Evolutionary conservation across 208 protist species (phyloP), one percentile per base, ranked within the genome.

Genomic region (Novymonas esmeraldas): DNA sequence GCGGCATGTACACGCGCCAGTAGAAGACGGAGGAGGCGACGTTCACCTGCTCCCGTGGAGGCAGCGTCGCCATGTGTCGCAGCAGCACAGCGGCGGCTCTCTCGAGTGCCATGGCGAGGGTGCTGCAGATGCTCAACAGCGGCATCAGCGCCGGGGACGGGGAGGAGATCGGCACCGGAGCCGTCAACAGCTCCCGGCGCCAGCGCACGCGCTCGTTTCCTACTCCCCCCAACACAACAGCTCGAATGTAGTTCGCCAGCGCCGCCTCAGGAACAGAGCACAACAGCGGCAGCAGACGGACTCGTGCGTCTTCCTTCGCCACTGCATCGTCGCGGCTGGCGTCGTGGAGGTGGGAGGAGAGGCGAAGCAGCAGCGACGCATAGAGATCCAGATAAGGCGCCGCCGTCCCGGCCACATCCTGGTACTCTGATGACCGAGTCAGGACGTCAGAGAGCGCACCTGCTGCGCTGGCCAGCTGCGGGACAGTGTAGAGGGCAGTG

Each of bases 381-480:
- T 66, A 72, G 28, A 52, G 31, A 10, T 26, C n/a, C 51, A 71
- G 22, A 60, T 59, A 80, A 31, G 42, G 18, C 24, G 64, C 69
- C 41, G 65, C 62, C 34, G 36, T 26, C n/a, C n/a, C n/a, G n/a
- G n/a, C n/a, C n/a, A n/a, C n/a, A n/a, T n/a, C 52, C 52, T 39
- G 31, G 52, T 10, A 18, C 29, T 2, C 9, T 62, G 26, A 6
- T 45, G 22, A 54, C 28, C 42, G n/a, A 24, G 22, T n/a, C 14
- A 70, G 34, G 10, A 63, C 41, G 9, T 39, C 13, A 2, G 67
- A 10, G 18, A 85, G 55, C 29, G 66, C 45, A 26, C 56, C 51
- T 18, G 71, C 68, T n/a, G 50, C 57, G 26, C 64, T 82, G 3
- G 83, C 73, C 13, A 89, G 49, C 67, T 89, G 83, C 39, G 78